A percentile compares a stretch with the other conserved stretches of the same genome.
Evolutionary conservation across 805 yeast genomes (phyloP).

Genomic region (Torulaspora quercuum): DNA sequence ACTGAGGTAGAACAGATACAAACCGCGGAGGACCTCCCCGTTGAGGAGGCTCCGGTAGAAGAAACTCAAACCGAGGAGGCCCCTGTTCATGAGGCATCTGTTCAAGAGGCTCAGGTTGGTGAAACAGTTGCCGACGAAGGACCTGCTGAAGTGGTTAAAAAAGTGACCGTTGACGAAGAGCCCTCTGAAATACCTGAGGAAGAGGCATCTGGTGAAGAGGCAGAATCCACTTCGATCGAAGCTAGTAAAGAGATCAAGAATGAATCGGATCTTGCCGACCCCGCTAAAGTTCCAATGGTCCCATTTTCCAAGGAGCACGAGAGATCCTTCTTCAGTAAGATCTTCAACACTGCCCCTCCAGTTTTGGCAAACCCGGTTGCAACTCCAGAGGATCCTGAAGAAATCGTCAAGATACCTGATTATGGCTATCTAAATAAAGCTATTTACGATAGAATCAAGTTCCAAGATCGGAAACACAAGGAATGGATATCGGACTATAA

Average conservation of each 20-base stretch:
- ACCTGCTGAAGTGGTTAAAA: slow-evolving; percentile 9
- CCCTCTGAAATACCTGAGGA: background rate
- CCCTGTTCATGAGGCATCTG: background rate
- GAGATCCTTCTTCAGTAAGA: slow-evolving; percentile 7
- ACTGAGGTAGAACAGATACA: too few relatives aligned
- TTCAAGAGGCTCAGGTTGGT: background rate
- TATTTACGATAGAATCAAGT: slow-evolving; percentile 29
- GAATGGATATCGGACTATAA: slow-evolving; percentile 21
- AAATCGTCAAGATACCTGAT: slow-evolving; percentile 26
- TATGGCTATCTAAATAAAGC: slow-evolving; percentile 31
- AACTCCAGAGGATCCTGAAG: slow-evolving; percentile 33
- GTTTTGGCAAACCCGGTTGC: slow-evolving; percentile 24
- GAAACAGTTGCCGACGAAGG: slow-evolving; percentile 1
- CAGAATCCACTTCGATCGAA: background rate
- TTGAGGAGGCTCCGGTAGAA: slow-evolving; percentile 1
- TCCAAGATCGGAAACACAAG: slow-evolving; percentile 24
- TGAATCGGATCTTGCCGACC: slow-evolving; percentile 3
- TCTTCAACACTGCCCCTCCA: slow-evolving; percentile 7
- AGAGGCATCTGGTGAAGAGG: slow-evolving; percentile 6
- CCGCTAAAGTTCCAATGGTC: slow-evolving; percentile 22
- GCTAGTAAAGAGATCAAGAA: slow-evolving; percentile 1
- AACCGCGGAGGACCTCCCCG: too few relatives aligned
- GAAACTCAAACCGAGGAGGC: slow-evolving; percentile 6
- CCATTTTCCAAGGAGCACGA: slow-evolving; percentile 13
- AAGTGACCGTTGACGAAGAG: slow-evolving; percentile 4